Conservation (phyloP, 2,329 filamentous ascomycete species). For the Ceratocystis huliohia region DNA sequence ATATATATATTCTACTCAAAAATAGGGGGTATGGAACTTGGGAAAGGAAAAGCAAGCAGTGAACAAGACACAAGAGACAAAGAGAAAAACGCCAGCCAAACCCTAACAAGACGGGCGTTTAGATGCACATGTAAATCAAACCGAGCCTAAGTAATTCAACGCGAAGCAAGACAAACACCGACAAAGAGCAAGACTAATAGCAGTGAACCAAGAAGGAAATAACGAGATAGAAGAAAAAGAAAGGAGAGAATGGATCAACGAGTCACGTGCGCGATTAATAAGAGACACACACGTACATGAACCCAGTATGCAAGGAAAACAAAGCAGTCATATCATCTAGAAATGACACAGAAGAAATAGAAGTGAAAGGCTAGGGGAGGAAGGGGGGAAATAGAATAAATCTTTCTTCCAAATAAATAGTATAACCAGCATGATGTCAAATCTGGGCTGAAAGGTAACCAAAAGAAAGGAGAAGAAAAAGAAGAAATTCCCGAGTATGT, state of each 20-base stretch:
- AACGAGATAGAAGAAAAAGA: constrained; percentile 1
- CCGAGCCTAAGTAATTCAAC: constrained; percentile 11
- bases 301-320: constrained; percentile 1
- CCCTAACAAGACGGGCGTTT: background rate
- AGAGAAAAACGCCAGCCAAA: background rate
- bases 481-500: constrained; percentile 2
- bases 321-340: background rate
- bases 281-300: background rate
- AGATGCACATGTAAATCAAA: constrained; percentile 5
- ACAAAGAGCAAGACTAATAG: constrained; percentile 17
- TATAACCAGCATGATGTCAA: constrained; percentile 4
- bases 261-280: no score
- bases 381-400: background rate
- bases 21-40: background rate
- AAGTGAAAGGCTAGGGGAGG: background rate
- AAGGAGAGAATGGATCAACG: background rate
- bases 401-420: background rate
- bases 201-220: background rate
- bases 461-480: constrained; percentile 10
- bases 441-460: background rate
- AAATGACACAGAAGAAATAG: background rate
- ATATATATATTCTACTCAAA: background rate
- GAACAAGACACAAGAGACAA: background rate
- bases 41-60: no score
- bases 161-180: constrained; percentile 17